Conservation (phyloP, 1,139 yeast species). For the Saccharomycopsis phalli region DNA sequence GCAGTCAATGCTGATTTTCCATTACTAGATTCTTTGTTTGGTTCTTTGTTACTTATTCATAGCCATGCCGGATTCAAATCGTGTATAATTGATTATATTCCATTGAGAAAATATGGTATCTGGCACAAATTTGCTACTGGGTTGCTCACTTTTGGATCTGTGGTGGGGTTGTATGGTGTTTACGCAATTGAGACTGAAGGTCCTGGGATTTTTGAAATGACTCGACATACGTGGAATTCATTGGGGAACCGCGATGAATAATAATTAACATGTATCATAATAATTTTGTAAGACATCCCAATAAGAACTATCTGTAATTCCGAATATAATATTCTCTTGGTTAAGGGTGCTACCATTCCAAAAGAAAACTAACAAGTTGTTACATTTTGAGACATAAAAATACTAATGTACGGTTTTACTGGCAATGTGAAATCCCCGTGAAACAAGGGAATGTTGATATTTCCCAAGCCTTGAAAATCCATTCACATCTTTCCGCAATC, state of each 20-base stretch:
- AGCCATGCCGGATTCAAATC: constrained; percentile 65
- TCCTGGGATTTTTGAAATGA: constrained; percentile 46
- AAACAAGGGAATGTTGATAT: too few species aligned
- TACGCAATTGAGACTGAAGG: constrained; percentile 63
- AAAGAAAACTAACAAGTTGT: too few species aligned
- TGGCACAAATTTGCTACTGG: constrained; percentile 56
- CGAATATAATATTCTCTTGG: too few species aligned
- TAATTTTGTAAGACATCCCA: too few species aligned
- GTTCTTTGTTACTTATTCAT: constrained; percentile 51
- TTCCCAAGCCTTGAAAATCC: too few species aligned
- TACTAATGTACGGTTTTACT: too few species aligned
- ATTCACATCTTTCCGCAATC: too few species aligned
- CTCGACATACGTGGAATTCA: constrained; percentile 35
- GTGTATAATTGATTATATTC: constrained; percentile 74
- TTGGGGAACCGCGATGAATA: constrained; percentile 20
- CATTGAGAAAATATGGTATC: constrained; percentile 61
- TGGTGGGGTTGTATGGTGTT: constrained; percentile 56
- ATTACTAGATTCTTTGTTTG: constrained; percentile 47
- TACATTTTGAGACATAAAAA: too few species aligned
- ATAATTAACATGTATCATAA: too few species aligned
- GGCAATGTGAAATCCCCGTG: too few species aligned
- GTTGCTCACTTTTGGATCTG: constrained; percentile 54
- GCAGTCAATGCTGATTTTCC: constrained; percentile 46
- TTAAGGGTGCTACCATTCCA: too few species aligned
- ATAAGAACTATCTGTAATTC: too few species aligned